phyloP scores from a whole-genome alignment of 2,329 filamentous ascomycete species.

The Cercospora zeina region DNA sequence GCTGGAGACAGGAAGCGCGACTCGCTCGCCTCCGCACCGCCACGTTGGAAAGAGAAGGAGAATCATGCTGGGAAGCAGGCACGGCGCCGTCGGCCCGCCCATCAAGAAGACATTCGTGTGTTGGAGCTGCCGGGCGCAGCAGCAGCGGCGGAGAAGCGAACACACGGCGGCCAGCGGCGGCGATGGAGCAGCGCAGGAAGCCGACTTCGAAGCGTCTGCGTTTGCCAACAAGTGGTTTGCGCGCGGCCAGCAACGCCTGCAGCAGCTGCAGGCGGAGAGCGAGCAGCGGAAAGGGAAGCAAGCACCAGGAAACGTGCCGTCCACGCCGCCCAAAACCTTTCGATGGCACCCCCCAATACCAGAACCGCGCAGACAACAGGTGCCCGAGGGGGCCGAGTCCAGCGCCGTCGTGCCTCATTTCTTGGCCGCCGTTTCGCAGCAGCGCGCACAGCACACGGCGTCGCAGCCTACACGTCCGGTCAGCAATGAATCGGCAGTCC shows the following conservation, averaged over 20 bases:
- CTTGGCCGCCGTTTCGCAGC: not conserved
- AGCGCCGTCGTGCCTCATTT: not conserved
- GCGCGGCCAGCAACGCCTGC: no score
- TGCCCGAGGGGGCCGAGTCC: not conserved
- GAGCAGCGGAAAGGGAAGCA: no score
- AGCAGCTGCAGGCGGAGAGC: no score
- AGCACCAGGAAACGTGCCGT: no score
- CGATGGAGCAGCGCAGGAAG: not conserved
- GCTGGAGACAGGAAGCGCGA: not conserved
- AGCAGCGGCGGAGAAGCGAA: not conserved
- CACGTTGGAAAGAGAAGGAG: not conserved
- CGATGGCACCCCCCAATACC: no score
- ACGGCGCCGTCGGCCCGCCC: slow-evolving; percentile 19
- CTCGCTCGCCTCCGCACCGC: not conserved
- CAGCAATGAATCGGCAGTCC: not conserved
- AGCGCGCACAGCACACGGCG: not conserved
- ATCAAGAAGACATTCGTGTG: slow-evolving; percentile 30
- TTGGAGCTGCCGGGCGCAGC: slow-evolving; percentile 25
- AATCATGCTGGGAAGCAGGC: slow-evolving; percentile 26
- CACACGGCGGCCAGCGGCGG: not conserved
- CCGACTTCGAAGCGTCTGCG: not conserved
- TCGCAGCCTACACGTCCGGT: not conserved
- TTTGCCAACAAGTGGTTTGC: no score
- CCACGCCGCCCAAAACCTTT: no score
- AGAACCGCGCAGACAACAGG: no score